Evolutionary conservation across 2,329 filamentous ascomycete genomes (phyloP).

Genomic region (Penicillium nordicum): DNA sequence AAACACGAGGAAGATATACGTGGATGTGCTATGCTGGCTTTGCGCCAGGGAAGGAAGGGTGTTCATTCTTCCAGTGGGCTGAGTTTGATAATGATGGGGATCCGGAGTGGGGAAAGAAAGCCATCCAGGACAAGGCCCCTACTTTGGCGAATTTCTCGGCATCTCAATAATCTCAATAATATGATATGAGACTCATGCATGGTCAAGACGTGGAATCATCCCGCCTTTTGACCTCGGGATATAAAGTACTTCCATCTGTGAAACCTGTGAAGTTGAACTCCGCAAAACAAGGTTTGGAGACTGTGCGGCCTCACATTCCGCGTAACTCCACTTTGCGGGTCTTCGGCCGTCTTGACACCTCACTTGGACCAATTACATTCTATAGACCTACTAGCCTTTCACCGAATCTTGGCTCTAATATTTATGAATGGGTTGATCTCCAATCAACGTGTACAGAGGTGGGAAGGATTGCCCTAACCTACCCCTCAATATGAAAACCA

Average conservation of each 20-base stretch:
- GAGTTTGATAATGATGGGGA: slow-evolving; percentile 83
- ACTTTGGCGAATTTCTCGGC: slow-evolving; percentile 27
- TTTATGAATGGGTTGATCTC: background rate
- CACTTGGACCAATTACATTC: background rate
- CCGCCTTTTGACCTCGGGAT: background rate
- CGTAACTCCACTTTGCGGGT: background rate
- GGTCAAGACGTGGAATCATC: background rate
- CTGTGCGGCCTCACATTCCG: background rate
- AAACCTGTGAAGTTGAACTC: background rate
- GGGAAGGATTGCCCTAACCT: background rate
- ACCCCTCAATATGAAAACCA: background rate
- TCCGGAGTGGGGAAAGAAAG: slow-evolving; percentile 57
- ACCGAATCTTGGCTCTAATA: background rate
- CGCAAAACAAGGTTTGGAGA: background rate
- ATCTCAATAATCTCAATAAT: slow-evolving; percentile 24
- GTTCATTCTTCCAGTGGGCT: slow-evolving; percentile 80
- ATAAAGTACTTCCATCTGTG: background rate
- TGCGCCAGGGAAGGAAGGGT: slow-evolving; percentile 51
- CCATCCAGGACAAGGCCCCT: slow-evolving; percentile 19
- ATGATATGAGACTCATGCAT: background rate
- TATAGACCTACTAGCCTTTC: background rate
- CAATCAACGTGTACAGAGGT: background rate
- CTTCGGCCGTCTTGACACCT: background rate
- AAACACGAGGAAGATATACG: slow-evolving; percentile 77
- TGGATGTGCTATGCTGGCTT: slow-evolving; percentile 83